Base-by-base conservation (phyloP, 108 stramenopile genomes). In the Nitzschia palea region DNA sequence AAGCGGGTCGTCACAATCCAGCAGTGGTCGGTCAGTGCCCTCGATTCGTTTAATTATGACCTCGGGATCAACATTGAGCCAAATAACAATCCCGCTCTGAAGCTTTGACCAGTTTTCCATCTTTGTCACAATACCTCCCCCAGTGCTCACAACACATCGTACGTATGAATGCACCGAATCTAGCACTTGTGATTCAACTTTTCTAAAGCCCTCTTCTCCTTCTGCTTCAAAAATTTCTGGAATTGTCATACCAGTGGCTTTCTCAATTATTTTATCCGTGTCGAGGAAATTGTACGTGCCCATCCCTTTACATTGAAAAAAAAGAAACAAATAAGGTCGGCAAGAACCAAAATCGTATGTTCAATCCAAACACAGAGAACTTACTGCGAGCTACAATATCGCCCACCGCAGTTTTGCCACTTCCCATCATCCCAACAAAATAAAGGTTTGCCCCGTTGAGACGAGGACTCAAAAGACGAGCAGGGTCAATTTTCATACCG, bases 361-460 rank as follows among this genome's bases (percentile, higher is more conserved):
- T 6, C 14, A 35, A 62, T 47, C 37, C 33, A 32, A 14, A 25
- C 15, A 18, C 23, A 17, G 36, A 8, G 15, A 31, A 83, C 86
- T 83, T 69, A 81, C 88, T 70, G 48, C 86, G 68, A 5, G 90
- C 90, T 27, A 96, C 55, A 18, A 65, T 36, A 35, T 91, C 88
- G 22, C 91, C 95, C 5, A 96, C 82, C 23, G 88, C 67, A 9
- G 90, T 76, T 73, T 97, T 97, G 10, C 97, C 97, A 55, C 73
- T 78, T 35, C 97, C 97, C 97, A 97, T 97, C 92, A 97, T 91
- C 14, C 97, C 97, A 27, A 97, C 80, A n/a, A 97, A 80, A 75
- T 96, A 97, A 8, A 97, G 32, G 65, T 95, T 96, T 31, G 86
- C 81, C 30, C 95, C 95, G 22, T 78, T 63, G 47, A 96, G 70